Evolutionary conservation across 2,329 filamentous ascomycete genomes (phyloP), one percentile per base, ranked within the genome.

Genomic region (Aspergillus cejpii): DNA sequence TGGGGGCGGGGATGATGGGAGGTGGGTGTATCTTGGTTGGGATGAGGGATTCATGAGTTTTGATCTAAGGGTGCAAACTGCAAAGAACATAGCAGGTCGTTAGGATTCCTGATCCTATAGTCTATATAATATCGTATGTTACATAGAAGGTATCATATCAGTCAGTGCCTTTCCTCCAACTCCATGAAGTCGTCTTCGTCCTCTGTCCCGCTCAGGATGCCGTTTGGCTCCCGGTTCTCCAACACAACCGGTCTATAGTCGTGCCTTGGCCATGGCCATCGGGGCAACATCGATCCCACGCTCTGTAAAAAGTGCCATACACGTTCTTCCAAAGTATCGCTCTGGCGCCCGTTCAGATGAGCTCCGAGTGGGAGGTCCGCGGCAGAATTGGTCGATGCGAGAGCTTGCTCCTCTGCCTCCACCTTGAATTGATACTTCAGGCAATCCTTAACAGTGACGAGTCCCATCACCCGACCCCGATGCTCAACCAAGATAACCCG

Each of bases 401-500:
- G 55, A 0, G 63, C 64, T 56, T 87, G 83, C 67, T 92, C 89
- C 33, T 85, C 81, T 6, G 87, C 87, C 66, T 98, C 92, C 1
- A 86, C 87, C 72, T 92, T 94, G 78, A 97, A 95, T 66, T 98
- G 91, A 61, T 94, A 97, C 64, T 92, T 94, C 44, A 98, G 72
- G 56, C 92, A 97, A 64, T 98, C 92, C 66, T 98, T 98, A 50
- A 96, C 86, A 0, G 92, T 98, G 1, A 98, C 87, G 0, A 98
- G 75, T 0, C 92, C 92, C 0, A 79, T 80, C 1, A 98, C 76
- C 39, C 80, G 80, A 11, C 92, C 92, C 47, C 87, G 85, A 62
- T 95, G 85, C 65, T 98, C 92, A 29, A 96, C 84, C 3, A 98
- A 76, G 39, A 98, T 91, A 5, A 96, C 89, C 1, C 92, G 80